A percentile compares a stretch with the other conserved stretches of the same genome.
Evolutionary conservation across 495 filamentous ascomycete species (phyloP).

Genomic region (Tuber magnatum): DNA sequence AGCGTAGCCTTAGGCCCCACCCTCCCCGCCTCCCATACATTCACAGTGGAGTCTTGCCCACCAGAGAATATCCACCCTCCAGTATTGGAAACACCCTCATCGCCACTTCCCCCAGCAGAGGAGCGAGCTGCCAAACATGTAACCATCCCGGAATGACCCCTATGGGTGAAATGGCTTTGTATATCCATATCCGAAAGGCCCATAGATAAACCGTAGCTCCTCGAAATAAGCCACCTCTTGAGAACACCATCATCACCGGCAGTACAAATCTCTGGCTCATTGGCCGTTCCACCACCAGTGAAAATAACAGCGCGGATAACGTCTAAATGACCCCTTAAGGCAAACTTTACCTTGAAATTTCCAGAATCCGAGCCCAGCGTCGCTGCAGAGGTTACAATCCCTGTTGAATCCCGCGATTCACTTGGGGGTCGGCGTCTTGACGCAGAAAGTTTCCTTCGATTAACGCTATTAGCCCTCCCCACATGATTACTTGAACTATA

Average conservation of each 20-base stretch:
- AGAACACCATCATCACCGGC: constrained; percentile 91
- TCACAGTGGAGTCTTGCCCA: constrained; percentile 83
- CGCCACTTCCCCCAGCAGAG: constrained; percentile 47
- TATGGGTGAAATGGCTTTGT: constrained; percentile 83
- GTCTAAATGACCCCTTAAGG: constrained; percentile 84
- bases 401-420: constrained; percentile 45
- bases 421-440: constrained; percentile 52
- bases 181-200: constrained; percentile 76
- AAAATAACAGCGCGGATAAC: constrained; percentile 90
- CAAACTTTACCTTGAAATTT: constrained; percentile 87
- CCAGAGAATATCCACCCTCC: constrained; percentile 98
- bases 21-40: constrained; percentile 88
- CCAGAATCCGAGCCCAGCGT: constrained; percentile 51
- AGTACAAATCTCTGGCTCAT: constrained; percentile 94
- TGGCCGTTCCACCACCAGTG: constrained; percentile 86
- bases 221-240: constrained; percentile 92
- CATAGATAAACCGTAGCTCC: constrained; percentile 48
- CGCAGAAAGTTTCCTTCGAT: constrained; percentile 67
- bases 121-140: constrained; percentile 81
- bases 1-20: constrained; percentile 94
- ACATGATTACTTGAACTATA: constrained; percentile 16
- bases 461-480: constrained; percentile 22
- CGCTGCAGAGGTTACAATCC: constrained; percentile 39
- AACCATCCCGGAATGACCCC: constrained; percentile 85
- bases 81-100: constrained; percentile 50